Percentiles rank a stretch among this genome's conserved stretches.
Evolutionary conservation across 1,139 yeast species (phyloP).

Genomic region (Sugiyamaella xylanicola): DNA sequence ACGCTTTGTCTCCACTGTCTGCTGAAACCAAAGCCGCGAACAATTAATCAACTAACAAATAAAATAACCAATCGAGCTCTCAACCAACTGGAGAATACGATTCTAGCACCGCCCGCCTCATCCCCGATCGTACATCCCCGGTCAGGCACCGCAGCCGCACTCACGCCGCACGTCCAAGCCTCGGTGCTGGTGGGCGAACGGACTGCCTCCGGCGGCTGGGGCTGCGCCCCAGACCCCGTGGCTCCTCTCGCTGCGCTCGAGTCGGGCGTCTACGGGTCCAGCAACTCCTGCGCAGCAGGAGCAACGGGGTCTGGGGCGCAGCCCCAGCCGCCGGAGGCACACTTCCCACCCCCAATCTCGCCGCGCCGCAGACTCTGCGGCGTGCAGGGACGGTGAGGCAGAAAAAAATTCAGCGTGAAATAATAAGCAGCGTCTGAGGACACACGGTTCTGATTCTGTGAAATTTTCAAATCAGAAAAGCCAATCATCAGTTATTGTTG

Average conservation of each 20-base stretch:
- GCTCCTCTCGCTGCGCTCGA: slow-evolving; percentile 1
- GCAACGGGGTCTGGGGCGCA: neutral
- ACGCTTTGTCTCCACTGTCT: no score
- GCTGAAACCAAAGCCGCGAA: no score
- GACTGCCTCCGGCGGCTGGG: slow-evolving; percentile 5
- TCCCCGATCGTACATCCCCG: no score
- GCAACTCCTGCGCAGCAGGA: neutral
- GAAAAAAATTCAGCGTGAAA: slow-evolving; percentile 6
- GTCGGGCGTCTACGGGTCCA: neutral
- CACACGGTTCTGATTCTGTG: slow-evolving; percentile 9
- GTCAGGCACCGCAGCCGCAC: no score
- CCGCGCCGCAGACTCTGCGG: neutral
- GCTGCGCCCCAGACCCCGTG: neutral
- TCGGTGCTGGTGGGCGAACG: no score
- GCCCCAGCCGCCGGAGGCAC: neutral
- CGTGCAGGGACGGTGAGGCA: neutral
- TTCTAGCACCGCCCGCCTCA: no score
- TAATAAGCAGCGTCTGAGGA: slow-evolving; percentile 4
- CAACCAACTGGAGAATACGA: no score
- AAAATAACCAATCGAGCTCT: no score
- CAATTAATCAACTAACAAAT: no score
- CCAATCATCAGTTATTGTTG: no score
- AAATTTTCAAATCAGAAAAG: slow-evolving; percentile 7
- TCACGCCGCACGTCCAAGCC: no score
- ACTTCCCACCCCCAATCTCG: neutral